Evolutionary conservation across 23 red algal species (phyloP), one percentile per base, ranked within the genome.

Genomic region (Gracilaria domingensis): DNA sequence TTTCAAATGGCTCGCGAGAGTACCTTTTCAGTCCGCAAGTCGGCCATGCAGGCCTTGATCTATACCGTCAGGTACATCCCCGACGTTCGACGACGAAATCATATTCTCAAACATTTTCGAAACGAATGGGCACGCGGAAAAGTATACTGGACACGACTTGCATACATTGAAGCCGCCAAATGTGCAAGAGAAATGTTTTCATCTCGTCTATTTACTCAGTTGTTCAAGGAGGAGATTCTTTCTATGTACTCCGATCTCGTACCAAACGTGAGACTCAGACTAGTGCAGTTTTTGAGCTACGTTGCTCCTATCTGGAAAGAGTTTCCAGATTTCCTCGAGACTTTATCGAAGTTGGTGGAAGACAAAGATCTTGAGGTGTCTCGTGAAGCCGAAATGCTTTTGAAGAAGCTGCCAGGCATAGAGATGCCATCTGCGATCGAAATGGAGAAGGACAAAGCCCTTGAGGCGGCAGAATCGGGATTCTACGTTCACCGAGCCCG

Each of bases 71-170:
- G 93, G 49, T 95, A 83, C 51, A 90, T 95, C 91, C 81, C 93
- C 29, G 86, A 90, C 50, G 74, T 85, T 18, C 28, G 85, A 65
- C 38, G 79, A 51, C 82, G 93, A 75, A 82, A 90, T 48, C 86
- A 91, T 32, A 90, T 90, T 33, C 45, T 91, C 12, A 95, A 90
- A 26, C 85, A 95, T 50, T 90, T 95, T 70, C 73, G 79, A 12
- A 84, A 66, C 7, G 85, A 95, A 86, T 95, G 93, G 93, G 93
- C 93, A 12, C 74, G 76, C 45, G 93, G 93, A 45, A 85, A 90
- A 35, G 93, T 95, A 23, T 95, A 95, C 59, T 95, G 93, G 93
- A 95, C 86, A 29, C 66, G 93, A 12, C 51, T 95, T 0, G 93
- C 93, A 9, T 95, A 76, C 75, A 90, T 88, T 79, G 93, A 95